Conservation (phyloP, 345 rosid species). For the Gynandropsis gynandra region DNA sequence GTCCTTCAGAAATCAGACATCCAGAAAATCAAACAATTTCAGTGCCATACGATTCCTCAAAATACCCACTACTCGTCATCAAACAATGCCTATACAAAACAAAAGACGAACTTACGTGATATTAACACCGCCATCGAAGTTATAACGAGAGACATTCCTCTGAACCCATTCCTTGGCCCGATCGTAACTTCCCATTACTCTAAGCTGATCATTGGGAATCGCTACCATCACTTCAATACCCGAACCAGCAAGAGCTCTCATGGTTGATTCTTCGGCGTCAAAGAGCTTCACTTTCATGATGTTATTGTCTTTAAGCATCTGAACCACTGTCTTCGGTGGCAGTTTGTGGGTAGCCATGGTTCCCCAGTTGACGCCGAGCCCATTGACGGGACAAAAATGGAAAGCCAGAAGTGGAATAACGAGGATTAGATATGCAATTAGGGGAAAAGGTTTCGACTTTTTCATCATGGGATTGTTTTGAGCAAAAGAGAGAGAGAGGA, state of each 20-base stretch:
- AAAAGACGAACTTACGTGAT: slow-evolving; percentile 37
- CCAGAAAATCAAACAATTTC: neutral
- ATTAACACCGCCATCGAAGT: slow-evolving; percentile 62
- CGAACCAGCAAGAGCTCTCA: slow-evolving; percentile 66
- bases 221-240: slow-evolving; percentile 90
- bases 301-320: slow-evolving; percentile 73
- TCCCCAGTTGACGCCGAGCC: slow-evolving; percentile 80
- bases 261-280: slow-evolving; percentile 55
- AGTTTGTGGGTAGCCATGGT: slow-evolving; percentile 61
- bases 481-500: no score
- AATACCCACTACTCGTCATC: neutral
- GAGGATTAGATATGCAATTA: no score
- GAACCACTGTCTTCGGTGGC: slow-evolving; percentile 63
- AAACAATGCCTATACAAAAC: no score
- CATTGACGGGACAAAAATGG: no score
- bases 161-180: slow-evolving; percentile 65
- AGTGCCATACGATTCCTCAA: no score
- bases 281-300: slow-evolving; percentile 79
- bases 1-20: neutral
- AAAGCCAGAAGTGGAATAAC: no score
- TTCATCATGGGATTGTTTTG: no score
- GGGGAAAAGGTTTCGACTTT: no score
- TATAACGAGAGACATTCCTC: slow-evolving; percentile 57
- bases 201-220: slow-evolving; percentile 80
- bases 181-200: slow-evolving; percentile 41